These are phyloP conservation scores for Perkinsus marinus DNA, from an alignment of 169 alveolate species.

Conservation along the genomic window DNA sequence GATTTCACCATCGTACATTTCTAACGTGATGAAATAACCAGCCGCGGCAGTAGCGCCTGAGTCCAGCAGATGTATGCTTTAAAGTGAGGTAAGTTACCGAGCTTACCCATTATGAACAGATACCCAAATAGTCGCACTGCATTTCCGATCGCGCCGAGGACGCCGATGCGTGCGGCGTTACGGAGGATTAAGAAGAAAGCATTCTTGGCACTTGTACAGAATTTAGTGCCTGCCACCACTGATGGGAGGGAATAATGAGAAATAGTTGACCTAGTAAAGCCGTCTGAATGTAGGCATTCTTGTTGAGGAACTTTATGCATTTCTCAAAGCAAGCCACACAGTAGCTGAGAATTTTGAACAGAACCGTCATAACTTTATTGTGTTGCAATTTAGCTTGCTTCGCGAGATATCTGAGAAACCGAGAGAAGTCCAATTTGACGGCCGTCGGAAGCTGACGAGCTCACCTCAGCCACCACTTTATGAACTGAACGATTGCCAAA, in stretches of 20 bases:
- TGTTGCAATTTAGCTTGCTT: background rate
- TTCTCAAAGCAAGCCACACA: conserved; percentile 56
- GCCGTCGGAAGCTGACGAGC: conserved; percentile 13
- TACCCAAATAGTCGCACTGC: conserved; percentile 11
- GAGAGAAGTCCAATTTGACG: too few relatives aligned
- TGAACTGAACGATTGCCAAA: conserved; percentile 60
- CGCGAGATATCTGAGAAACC: background rate
- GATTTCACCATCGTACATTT: background rate
- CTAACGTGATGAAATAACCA: background rate
- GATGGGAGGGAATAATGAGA: background rate
- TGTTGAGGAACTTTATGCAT: conserved; percentile 60
- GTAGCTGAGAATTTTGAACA: conserved; percentile 32
- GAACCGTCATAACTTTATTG: background rate
- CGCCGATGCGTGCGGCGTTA: conserved; percentile 48
- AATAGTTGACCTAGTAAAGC: conserved; percentile 51
- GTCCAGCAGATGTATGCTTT: background rate
- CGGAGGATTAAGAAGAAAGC: conserved; percentile 54
- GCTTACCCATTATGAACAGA: background rate
- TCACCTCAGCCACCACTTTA: conserved; percentile 34
- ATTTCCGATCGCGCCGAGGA: conserved; percentile 37
- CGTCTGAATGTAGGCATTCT: conserved; percentile 69
- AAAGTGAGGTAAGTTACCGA: background rate
- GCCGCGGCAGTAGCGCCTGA: background rate
- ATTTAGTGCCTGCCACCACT: conserved; percentile 17
- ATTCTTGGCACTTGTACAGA: conserved; percentile 67